Conservation (phyloP, 2,329 filamentous ascomycete genomes). For the Elsinoe arachidis region DNA sequence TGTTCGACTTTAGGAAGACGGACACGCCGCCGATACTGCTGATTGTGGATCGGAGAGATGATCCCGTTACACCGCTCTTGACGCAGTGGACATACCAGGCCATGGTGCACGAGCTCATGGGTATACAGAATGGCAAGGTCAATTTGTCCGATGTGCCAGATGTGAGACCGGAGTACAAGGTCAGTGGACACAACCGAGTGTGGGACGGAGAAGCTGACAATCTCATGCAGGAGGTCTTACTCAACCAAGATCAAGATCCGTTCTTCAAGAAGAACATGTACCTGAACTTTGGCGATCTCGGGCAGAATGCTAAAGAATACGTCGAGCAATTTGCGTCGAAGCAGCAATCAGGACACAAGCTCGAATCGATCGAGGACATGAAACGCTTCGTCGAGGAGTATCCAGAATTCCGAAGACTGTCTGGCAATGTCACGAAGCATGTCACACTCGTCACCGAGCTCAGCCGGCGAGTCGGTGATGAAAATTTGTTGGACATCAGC, state of each 20-base stretch:
- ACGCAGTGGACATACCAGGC: slow-evolving; percentile 99
- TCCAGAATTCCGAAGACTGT: slow-evolving; percentile 92
- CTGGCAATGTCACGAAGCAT: slow-evolving; percentile 96
- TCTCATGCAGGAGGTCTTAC: slow-evolving; percentile 61
- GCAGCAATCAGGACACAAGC: slow-evolving; percentile 91
- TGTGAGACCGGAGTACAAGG: slow-evolving; percentile 70
- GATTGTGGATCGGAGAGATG: slow-evolving; percentile 82
- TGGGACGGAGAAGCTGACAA: not conserved
- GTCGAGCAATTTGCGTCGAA: slow-evolving; percentile 97
- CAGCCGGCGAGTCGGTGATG: slow-evolving; percentile 74
- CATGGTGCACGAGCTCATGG: slow-evolving; percentile 97
- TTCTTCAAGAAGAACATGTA: slow-evolving; percentile 99
- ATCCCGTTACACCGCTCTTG: slow-evolving; percentile 85
- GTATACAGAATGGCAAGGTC: slow-evolving; percentile 90
- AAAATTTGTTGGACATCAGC: slow-evolving; percentile 88
- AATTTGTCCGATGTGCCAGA: slow-evolving; percentile 78
- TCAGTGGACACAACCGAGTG: slow-evolving; percentile 15
- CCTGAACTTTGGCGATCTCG: slow-evolving; percentile 90
- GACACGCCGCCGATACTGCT: slow-evolving; percentile 91
- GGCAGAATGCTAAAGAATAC: slow-evolving; percentile 96
- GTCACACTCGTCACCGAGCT: slow-evolving; percentile 92
- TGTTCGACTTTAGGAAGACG: slow-evolving; percentile 92
- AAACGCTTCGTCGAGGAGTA: slow-evolving; percentile 99
- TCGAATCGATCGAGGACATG: slow-evolving; percentile 97
- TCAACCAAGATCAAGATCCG: slow-evolving; percentile 93